Evolutionary conservation across 192 early-diverging fungal genomes (phyloP).

Genomic region (Neocallimastix lanati): DNA sequence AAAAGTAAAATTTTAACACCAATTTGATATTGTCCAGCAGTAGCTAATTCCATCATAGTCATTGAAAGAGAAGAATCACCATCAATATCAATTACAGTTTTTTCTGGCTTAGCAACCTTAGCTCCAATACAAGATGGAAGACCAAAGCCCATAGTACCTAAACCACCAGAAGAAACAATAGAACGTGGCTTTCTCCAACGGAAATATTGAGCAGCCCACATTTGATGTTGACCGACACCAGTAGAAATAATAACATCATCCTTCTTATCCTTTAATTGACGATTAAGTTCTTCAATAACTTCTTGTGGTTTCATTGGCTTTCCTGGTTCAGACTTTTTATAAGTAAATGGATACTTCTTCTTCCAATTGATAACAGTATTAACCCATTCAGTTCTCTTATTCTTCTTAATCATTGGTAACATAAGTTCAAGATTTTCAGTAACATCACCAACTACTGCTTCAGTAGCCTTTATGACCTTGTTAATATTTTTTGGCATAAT

Average conservation of each 20-base stretch:
- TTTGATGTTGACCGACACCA: constrained; percentile 97
- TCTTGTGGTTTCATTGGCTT: constrained; percentile 76
- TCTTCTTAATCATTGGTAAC: constrained; percentile 50
- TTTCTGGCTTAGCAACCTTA: constrained; percentile 81
- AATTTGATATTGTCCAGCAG: constrained; percentile 93
- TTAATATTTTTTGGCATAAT: constrained; percentile 99
- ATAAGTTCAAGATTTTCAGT: constrained; percentile 64
- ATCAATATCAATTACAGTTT: constrained; percentile 95
- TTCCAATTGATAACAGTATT: constrained; percentile 72
- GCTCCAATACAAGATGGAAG: constrained; percentile 91
- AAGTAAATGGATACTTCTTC: constrained; percentile 75
- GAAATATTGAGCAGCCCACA: constrained; percentile 96
- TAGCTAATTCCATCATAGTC: constrained; percentile 96
- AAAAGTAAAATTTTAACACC: constrained; percentile 88
- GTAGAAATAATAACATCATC: constrained; percentile 87
- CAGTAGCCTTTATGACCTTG: constrained; percentile 82
- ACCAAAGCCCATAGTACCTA: constrained; percentile 98
- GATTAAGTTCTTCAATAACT: constrained; percentile 79
- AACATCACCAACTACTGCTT: constrained; percentile 90
- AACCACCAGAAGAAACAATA: constrained; percentile 85
- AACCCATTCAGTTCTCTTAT: constrained; percentile 66
- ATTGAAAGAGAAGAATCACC: constrained; percentile 97
- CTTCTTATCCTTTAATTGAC: constrained; percentile 63
- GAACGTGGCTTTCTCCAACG: constrained; percentile 77
- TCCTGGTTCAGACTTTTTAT: constrained; percentile 27